Conservation (phyloP, 768 basidiomycete genomes). For the Tricholoma sp. region DNA sequence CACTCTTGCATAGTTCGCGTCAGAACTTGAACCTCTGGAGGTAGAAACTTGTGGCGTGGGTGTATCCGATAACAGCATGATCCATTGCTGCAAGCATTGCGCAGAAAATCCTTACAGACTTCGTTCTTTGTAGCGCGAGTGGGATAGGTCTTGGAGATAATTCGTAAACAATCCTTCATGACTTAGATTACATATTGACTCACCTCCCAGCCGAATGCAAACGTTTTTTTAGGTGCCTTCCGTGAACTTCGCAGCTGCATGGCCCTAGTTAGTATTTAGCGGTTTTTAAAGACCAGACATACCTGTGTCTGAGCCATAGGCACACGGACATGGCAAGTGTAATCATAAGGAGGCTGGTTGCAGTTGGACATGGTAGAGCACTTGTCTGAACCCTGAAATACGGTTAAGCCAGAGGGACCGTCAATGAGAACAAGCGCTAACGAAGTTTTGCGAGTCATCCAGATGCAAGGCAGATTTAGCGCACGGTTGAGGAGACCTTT, state of each 20-base stretch:
- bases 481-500: neutral
- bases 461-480: neutral
- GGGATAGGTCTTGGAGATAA: slow-evolving; percentile 19
- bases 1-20: neutral
- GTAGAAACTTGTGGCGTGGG: neutral
- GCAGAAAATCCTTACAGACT: slow-evolving; percentile 9
- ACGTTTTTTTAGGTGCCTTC: neutral
- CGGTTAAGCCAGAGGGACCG: neutral
- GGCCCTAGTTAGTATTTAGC: neutral
- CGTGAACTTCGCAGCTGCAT: neutral
- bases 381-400: neutral
- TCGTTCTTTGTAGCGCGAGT: slow-evolving; percentile 19
- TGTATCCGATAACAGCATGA: slow-evolving; percentile 7
- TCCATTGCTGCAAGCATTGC: neutral
- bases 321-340: neutral
- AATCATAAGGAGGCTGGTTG: neutral
- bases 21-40: neutral
- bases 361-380: neutral
- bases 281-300: neutral
- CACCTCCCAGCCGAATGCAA: slow-evolving; percentile 13
- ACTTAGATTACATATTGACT: neutral
- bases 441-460: neutral
- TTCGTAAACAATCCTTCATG: neutral
- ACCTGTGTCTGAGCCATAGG: neutral
- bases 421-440: neutral